Conservation (phyloP, 2,329 filamentous ascomycete species). For the Zasmidium citrigriseum region DNA sequence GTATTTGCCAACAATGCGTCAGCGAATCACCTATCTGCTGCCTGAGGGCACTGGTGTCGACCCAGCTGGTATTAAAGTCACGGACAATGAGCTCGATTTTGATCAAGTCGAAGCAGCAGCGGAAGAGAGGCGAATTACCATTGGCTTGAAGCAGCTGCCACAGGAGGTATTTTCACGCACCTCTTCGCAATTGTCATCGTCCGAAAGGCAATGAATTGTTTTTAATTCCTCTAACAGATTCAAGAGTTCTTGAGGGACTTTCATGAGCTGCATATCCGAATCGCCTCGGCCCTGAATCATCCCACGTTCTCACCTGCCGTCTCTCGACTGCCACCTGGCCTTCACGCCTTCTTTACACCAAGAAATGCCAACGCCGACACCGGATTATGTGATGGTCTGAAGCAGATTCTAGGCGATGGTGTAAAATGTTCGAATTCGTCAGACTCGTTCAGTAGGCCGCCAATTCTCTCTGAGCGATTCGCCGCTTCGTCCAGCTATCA, state of each 20-base stretch:
- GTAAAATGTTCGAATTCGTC: slow-evolving; percentile 53
- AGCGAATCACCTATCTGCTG: slow-evolving; percentile 75
- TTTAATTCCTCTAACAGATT: slow-evolving; percentile 48
- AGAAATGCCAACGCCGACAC: slow-evolving; percentile 33
- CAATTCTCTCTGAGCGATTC: slow-evolving; percentile 59
- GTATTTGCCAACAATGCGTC: slow-evolving; percentile 58
- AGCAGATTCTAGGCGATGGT: slow-evolving; percentile 55
- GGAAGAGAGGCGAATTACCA: slow-evolving; percentile 77
- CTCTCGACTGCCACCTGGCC: slow-evolving; percentile 73
- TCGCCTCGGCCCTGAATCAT: slow-evolving; percentile 64
- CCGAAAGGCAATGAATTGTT: not conserved
- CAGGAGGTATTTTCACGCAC: slow-evolving; percentile 50
- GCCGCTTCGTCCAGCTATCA: slow-evolving; percentile 66
- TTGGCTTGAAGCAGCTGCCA: slow-evolving; percentile 73
- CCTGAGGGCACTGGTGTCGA: slow-evolving; percentile 65
- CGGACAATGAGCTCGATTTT: slow-evolving; percentile 56
- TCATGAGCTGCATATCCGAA: slow-evolving; percentile 76
- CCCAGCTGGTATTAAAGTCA: slow-evolving; percentile 63
- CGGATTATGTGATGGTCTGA: slow-evolving; percentile 60
- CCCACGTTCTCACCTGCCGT: slow-evolving; percentile 67
- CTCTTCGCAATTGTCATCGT: not conserved
- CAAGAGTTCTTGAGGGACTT: slow-evolving; percentile 62
- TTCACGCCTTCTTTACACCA: slow-evolving; percentile 79
- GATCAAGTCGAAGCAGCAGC: slow-evolving; percentile 61
- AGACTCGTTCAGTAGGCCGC: slow-evolving; percentile 41